Conservation (phyloP, 352 stramenopile genomes). For the Pythium diclinum region DNA sequence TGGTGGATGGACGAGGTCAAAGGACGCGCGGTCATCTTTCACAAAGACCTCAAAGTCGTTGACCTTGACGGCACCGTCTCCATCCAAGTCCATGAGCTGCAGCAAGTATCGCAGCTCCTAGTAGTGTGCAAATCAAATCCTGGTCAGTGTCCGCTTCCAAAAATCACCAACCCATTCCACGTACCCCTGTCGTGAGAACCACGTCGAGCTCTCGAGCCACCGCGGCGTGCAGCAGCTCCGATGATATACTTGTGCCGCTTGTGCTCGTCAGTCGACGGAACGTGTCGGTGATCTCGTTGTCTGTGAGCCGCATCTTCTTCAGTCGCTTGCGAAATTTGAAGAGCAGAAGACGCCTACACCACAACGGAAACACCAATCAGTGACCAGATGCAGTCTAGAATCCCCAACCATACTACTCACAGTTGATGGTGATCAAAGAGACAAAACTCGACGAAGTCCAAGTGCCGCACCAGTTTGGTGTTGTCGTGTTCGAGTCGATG, state of each 20-base stretch:
- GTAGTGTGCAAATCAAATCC: not conserved
- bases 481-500: conserved; percentile 62
- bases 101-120: conserved; percentile 69
- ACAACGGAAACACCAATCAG: not conserved
- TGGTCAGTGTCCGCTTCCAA: not conserved
- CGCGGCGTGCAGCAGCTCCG: conserved; percentile 57
- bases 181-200: conserved; percentile 70
- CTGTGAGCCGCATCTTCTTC: conserved; percentile 56
- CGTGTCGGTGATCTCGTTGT: conserved; percentile 76
- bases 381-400: not conserved
- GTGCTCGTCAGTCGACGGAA: conserved; percentile 53
- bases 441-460: conserved; percentile 82
- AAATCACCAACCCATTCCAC: conserved; percentile 1
- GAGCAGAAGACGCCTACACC: conserved; percentile 56
- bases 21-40: conserved; percentile 54
- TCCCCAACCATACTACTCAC: conserved; percentile 47
- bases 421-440: conserved; percentile 76
- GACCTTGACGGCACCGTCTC: conserved; percentile 61
- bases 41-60: conserved; percentile 71
- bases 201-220: conserved; percentile 74
- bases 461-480: conserved; percentile 49
- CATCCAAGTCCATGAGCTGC: conserved; percentile 63
- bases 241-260: conserved; percentile 40
- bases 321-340: conserved; percentile 72
- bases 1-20: conserved; percentile 49